phyloP scores from a whole-genome alignment of 2,329 filamentous ascomycete genomes.

The Chrysosphaeria jannelii region DNA sequence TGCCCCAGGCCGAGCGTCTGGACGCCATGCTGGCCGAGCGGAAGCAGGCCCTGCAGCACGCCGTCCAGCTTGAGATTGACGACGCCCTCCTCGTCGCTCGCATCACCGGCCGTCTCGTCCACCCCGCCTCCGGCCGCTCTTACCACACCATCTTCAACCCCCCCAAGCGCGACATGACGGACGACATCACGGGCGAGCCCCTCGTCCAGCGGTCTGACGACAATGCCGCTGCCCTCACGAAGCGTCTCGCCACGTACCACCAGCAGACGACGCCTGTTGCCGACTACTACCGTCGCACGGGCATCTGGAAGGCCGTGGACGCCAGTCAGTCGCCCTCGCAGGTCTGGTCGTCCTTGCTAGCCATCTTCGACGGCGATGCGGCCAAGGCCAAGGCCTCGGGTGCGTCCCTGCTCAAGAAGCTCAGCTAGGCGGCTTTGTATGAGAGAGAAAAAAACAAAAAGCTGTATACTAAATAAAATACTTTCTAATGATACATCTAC shows the following conservation, averaged over 20 bases:
- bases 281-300: constrained; percentile 85
- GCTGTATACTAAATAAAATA: not conserved
- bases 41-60: constrained; percentile 71
- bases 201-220: constrained; percentile 90
- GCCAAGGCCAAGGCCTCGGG: constrained; percentile 12
- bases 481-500: not conserved
- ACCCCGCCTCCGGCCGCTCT: constrained; percentile 82
- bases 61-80: constrained; percentile 89
- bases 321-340: constrained; percentile 85
- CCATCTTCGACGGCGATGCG: constrained; percentile 44
- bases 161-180: constrained; percentile 75
- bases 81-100: constrained; percentile 77
- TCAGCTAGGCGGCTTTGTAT: constrained; percentile 6
- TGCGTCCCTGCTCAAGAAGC: constrained; percentile 14
- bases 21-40: constrained; percentile 64
- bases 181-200: constrained; percentile 89
- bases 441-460: not conserved
- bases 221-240: constrained; percentile 86
- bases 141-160: constrained; percentile 99
- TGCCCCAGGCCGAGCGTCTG: constrained; percentile 79
- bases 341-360: constrained; percentile 81
- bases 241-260: constrained; percentile 82
- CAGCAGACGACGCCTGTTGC: constrained; percentile 79
- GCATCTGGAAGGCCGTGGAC: constrained; percentile 89
- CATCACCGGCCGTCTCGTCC: constrained; percentile 85